Evolutionary conservation across 2,329 filamentous ascomycete species (phyloP).

Genomic region (Fusarium paranaense): DNA sequence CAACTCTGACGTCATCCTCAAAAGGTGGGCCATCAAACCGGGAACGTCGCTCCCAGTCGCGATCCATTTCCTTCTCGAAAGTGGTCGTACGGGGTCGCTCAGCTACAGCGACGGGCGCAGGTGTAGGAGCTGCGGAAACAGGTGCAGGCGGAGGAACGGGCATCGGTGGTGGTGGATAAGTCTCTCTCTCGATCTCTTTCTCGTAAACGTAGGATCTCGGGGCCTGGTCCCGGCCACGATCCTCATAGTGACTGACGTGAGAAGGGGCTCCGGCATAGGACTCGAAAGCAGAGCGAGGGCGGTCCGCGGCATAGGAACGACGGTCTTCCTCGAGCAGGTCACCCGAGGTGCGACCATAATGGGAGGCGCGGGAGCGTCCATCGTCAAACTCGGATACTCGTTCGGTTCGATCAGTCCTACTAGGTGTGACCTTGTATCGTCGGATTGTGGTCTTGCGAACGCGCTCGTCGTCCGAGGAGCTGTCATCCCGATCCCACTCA

Average conservation of each 20-base stretch:
- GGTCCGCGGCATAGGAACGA: conserved; percentile 59
- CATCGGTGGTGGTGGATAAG: conserved; percentile 37
- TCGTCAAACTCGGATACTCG: conserved; percentile 58
- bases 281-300: conserved; percentile 65
- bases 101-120: conserved; percentile 33
- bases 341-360: conserved; percentile 52
- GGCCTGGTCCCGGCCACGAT: conserved; percentile 52
- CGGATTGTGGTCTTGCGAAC: conserved; percentile 62
- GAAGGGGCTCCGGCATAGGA: conserved; percentile 51
- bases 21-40: conserved; percentile 55
- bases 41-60: conserved; percentile 59
- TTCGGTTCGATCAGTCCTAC: conserved; percentile 55
- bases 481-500: conserved; percentile 47
- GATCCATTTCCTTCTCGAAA: conserved; percentile 53
- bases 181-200: conserved; percentile 40
- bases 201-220: conserved; percentile 38
- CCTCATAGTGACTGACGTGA: conserved; percentile 59
- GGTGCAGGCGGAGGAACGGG: conserved; percentile 41
- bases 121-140: conserved; percentile 2
- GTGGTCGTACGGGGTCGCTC: conserved; percentile 49
- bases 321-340: conserved; percentile 58
- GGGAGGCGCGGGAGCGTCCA: conserved; percentile 58
- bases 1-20: conserved; percentile 64
- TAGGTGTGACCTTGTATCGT: conserved; percentile 63
- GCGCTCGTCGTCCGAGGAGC: conserved; percentile 58